phyloP scores from a whole-genome alignment of 331 rosid species.

The Pyrus hybrid region DNA sequence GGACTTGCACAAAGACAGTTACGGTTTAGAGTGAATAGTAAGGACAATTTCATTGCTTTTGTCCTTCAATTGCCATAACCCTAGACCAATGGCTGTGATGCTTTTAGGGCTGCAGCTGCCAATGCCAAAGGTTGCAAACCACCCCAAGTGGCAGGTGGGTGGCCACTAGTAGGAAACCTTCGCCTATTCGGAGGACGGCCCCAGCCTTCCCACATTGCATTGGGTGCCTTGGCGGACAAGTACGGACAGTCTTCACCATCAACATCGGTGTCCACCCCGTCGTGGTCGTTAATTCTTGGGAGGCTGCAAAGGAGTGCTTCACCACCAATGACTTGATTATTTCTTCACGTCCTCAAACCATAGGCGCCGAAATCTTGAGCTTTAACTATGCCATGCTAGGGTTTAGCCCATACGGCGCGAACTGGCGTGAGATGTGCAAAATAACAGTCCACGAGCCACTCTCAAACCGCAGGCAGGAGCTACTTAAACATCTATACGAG shows the following conservation, averaged over 20 bases:
- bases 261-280: conserved; percentile 26
- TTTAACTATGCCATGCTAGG: conserved; percentile 37
- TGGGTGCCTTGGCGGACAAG: conserved; percentile 34
- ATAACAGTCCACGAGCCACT: conserved; percentile 19
- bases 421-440: conserved; percentile 39
- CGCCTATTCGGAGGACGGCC: conserved; percentile 8
- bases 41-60: too few relatives aligned
- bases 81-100: too few relatives aligned
- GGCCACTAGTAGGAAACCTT: conserved; percentile 33
- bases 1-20: too few relatives aligned
- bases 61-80: too few relatives aligned
- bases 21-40: too few relatives aligned
- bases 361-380: conserved; percentile 7
- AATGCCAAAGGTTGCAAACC: not conserved
- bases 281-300: conserved; percentile 32
- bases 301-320: conserved; percentile 45
- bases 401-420: conserved; percentile 27
- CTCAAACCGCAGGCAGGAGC: conserved; percentile 27
- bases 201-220: conserved; percentile 13
- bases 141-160: conserved; percentile 18
- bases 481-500: conserved; percentile 16
- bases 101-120: not conserved
- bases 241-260: conserved; percentile 38
- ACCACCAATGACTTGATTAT: conserved; percentile 30
- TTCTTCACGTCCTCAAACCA: conserved; percentile 33